Conservation (phyloP, 2,329 filamentous ascomycete species). For the Ceratocystiopsis brevicomis region DNA sequence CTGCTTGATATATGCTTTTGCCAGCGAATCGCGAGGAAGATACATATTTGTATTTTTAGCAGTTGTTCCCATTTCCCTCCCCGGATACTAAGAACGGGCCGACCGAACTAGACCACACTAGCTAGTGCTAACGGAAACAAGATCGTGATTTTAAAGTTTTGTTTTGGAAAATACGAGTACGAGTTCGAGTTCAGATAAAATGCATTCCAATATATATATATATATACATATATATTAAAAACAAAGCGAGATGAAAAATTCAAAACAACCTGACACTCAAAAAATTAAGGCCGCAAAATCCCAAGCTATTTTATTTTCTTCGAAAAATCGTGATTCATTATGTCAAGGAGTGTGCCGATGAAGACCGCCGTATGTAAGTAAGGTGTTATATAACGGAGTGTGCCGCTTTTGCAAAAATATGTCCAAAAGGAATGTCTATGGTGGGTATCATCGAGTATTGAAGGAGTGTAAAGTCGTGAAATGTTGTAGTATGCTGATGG, state of each 20-base stretch:
- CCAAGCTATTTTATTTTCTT: not conserved
- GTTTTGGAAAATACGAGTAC: not conserved
- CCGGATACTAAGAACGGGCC: no score
- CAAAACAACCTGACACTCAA: not conserved
- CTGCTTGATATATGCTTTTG: no score
- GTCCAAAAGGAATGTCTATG: constrained; percentile 25
- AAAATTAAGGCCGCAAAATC: not conserved
- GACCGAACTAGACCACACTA: no score
- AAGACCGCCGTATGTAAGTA: not conserved
- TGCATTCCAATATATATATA: no score
- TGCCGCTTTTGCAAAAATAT: constrained; percentile 17
- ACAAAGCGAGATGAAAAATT: no score
- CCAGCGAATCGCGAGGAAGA: no score
- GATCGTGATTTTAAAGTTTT: no score
- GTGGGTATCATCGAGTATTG: constrained; percentile 20
- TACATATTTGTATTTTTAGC: no score
- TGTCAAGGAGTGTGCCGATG: constrained; percentile 23
- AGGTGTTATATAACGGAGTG: constrained; percentile 10
- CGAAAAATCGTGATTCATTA: constrained; percentile 16
- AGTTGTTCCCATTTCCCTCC: no score
- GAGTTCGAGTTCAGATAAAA: not conserved
- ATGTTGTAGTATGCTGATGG: not conserved
- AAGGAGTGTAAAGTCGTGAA: constrained; percentile 16
- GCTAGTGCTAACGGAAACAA: no score
- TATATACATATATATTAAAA: no score